These are phyloP conservation scores for Macaranga tanarius DNA, from an alignment of 441 rosid species.

Conservation along the genomic window DNA sequence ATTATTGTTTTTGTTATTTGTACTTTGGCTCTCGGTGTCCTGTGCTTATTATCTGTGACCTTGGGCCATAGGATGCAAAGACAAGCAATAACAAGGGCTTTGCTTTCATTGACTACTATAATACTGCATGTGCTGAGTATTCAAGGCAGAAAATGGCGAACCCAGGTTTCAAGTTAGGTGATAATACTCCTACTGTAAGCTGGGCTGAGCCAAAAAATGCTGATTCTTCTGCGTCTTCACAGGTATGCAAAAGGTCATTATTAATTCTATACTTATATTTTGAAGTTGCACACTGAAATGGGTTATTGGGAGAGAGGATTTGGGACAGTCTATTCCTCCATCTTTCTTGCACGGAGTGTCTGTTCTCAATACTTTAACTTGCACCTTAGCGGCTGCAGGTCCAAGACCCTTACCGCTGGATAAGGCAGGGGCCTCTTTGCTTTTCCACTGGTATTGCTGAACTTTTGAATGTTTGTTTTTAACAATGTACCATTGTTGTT, in stretches of 20 bases:
- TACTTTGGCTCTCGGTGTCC: background rate
- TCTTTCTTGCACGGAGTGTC: background rate
- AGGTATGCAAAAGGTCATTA: slow-evolving; percentile 44
- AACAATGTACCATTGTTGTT: background rate
- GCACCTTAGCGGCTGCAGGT: background rate
- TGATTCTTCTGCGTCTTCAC: slow-evolving; percentile 70
- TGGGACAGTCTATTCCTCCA: background rate
- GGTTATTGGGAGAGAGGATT: background rate
- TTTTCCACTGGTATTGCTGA: slow-evolving; percentile 40
- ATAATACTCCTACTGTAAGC: slow-evolving; percentile 90
- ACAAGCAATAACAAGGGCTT: slow-evolving; percentile 77
- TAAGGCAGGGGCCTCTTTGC: background rate
- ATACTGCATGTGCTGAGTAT: slow-evolving; percentile 97
- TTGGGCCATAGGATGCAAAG: slow-evolving; percentile 58
- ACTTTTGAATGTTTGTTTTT: slow-evolving; percentile 27
- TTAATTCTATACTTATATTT: background rate
- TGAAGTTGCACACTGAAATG: background rate
- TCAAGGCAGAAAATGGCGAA: slow-evolving; percentile 78
- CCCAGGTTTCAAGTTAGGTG: slow-evolving; percentile 81
- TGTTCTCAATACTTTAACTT: slow-evolving; percentile 5
- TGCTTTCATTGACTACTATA: slow-evolving; percentile 89
- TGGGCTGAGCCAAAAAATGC: slow-evolving; percentile 98
- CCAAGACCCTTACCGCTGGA: background rate
- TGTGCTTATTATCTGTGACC: slow-evolving; percentile 11
- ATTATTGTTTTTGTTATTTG: slow-evolving; percentile 10